Percentiles rank a stretch among this genome's conserved stretches.
Evolutionary conservation across 2,329 filamentous ascomycete genomes (phyloP).

Genomic region (Aquanectria penicillioides): DNA sequence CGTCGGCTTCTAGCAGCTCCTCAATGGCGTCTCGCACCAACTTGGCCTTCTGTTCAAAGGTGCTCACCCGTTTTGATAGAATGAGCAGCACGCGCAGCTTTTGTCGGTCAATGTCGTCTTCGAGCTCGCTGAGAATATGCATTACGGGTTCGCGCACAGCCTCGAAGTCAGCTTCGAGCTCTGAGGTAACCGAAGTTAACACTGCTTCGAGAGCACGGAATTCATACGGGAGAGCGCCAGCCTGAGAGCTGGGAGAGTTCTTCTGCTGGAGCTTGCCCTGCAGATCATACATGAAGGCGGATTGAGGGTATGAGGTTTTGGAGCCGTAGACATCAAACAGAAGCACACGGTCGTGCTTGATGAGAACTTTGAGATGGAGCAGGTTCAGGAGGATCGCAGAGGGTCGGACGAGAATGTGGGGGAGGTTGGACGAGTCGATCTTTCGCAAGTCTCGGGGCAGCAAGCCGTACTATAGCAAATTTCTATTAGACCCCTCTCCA

Average conservation of each 20-base stretch:
- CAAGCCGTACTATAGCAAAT: slow-evolving; percentile 76
- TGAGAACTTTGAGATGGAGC: slow-evolving; percentile 93
- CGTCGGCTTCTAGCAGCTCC: slow-evolving; percentile 93
- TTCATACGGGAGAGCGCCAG: slow-evolving; percentile 84
- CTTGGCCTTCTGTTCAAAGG: slow-evolving; percentile 96
- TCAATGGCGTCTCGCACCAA: slow-evolving; percentile 95
- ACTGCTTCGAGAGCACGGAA: slow-evolving; percentile 96
- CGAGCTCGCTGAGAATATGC: slow-evolving; percentile 85
- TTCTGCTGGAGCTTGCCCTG: slow-evolving; percentile 93
- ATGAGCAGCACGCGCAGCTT: slow-evolving; percentile 92
- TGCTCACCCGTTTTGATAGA: slow-evolving; percentile 93
- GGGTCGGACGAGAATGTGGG: slow-evolving; percentile 92
- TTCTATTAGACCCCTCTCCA: slow-evolving; percentile 7
- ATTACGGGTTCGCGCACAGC: slow-evolving; percentile 93
- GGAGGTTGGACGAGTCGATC: slow-evolving; percentile 95
- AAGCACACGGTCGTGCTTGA: slow-evolving; percentile 93
- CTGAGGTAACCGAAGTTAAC: slow-evolving; percentile 90
- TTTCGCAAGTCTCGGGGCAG: slow-evolving; percentile 95
- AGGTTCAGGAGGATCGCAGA: slow-evolving; percentile 95
- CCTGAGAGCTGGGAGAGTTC: slow-evolving; percentile 58
- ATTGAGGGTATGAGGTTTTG: slow-evolving; percentile 93
- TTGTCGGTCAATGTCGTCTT: slow-evolving; percentile 96
- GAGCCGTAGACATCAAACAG: slow-evolving; percentile 97
- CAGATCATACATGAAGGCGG: slow-evolving; percentile 96
- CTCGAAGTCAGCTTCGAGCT: slow-evolving; percentile 93